These are phyloP conservation scores for Tetrahymena elliotti DNA, from an alignment of 73 alveolate species.

Conservation along the genomic window DNA sequence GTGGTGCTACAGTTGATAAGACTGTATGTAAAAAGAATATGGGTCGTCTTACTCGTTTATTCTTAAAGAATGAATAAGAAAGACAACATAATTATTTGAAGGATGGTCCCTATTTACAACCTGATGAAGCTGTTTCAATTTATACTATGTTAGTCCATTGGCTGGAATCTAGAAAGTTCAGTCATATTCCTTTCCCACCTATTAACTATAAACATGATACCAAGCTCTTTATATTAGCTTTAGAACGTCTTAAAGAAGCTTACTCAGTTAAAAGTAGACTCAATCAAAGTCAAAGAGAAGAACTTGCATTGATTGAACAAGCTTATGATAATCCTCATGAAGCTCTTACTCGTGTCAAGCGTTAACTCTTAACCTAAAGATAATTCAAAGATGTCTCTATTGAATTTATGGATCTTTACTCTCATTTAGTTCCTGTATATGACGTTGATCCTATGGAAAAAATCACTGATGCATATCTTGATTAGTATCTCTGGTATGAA, in stretches of 20 bases:
- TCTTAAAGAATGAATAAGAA: constrained; percentile 97
- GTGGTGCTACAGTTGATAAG: constrained; percentile 99
- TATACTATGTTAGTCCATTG: constrained; percentile 97
- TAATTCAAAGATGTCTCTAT: constrained; percentile 98
- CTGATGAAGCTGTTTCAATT: constrained; percentile 99
- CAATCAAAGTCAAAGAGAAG: constrained; percentile 97
- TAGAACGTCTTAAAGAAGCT: constrained; percentile 99
- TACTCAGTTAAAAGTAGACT: constrained; percentile 89
- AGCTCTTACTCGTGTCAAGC: constrained; percentile 96
- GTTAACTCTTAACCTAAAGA: constrained; percentile 97
- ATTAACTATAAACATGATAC: constrained; percentile 99
- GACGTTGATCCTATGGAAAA: constrained; percentile 99
- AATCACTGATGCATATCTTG: constrained; percentile 99
- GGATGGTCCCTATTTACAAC: constrained; percentile 99
- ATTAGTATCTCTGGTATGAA: constrained; percentile 98
- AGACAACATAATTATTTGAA: constrained; percentile 98
- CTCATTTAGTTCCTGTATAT: constrained; percentile 97
- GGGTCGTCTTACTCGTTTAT: constrained; percentile 98
- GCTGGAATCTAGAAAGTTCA: constrained; percentile 96
- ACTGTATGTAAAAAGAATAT: constrained; percentile 98
- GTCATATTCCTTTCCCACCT: constrained; percentile 99
- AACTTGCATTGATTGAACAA: constrained; percentile 97
- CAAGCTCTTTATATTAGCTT: constrained; percentile 92
- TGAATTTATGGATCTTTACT: constrained; percentile 98
- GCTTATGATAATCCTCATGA: constrained; percentile 99